Percentiles rank a stretch among this genome's conserved stretches.
Evolutionary conservation across 202 grass and related monocot genomes (phyloP).

Genomic region (Zoysia matrella): DNA sequence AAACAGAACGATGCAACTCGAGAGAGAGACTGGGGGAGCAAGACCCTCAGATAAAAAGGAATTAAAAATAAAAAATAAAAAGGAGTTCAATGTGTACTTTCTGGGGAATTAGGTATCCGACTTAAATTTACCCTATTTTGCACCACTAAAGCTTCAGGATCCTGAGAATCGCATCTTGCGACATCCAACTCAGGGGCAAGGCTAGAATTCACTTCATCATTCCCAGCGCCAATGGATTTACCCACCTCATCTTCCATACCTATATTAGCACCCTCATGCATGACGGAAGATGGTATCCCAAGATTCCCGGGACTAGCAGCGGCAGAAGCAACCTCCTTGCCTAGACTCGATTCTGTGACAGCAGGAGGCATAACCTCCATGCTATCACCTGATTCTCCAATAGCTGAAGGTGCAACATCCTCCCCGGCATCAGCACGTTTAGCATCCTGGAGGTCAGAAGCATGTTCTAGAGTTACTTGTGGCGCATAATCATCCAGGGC

Average conservation of each 20-base stretch:
- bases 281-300: constrained; percentile 1
- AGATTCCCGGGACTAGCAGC: constrained; percentile 7
- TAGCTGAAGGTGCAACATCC: constrained; percentile 30
- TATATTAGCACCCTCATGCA: constrained; percentile 30
- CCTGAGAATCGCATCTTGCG: constrained; percentile 49
- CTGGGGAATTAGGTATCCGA: constrained; percentile 93
- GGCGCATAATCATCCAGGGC: constrained; percentile 27
- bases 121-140: constrained; percentile 85
- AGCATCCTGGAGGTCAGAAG: constrained; percentile 20
- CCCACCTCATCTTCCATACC: constrained; percentile 36
- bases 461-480: constrained; percentile 35
- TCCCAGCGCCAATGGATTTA: constrained; percentile 25
- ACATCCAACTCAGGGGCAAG: constrained; percentile 55
- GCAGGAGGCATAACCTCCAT: constrained; percentile 23
- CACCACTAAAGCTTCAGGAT: constrained; percentile 72
- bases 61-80: constrained; percentile 67
- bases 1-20: constrained; percentile 55
- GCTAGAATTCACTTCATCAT: constrained; percentile 44
- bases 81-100: constrained; percentile 99
- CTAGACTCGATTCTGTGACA: constrained; percentile 24
- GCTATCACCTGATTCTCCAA: constrained; percentile 32
- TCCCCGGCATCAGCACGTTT: constrained; percentile 31
- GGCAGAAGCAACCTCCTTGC: constrained; percentile 39
- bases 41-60: constrained; percentile 60
- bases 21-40: constrained; percentile 47